These are phyloP conservation scores for Podospora pseudoanserina DNA, from an alignment of 495 filamentous ascomycete genomes.

Conservation along the genomic window DNA sequence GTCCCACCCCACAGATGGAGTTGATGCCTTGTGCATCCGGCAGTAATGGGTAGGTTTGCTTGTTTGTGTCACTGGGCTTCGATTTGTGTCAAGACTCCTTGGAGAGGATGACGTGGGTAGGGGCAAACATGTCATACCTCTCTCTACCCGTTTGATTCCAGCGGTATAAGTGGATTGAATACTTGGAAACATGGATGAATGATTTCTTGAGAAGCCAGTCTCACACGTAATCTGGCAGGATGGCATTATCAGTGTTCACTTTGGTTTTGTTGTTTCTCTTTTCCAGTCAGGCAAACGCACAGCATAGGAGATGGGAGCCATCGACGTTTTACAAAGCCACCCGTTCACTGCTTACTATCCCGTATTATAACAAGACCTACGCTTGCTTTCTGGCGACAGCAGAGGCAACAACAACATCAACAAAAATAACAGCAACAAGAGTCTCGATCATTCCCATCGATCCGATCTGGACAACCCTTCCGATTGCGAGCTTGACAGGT, in stretches of 20 bases:
- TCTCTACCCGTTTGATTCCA: background rate
- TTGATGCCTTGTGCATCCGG: background rate
- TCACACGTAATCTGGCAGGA: background rate
- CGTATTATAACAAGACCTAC: background rate
- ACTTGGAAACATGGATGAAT: background rate
- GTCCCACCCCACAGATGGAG: background rate
- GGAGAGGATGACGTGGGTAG: background rate
- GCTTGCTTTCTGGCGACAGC: background rate
- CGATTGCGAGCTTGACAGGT: constrained; percentile 14
- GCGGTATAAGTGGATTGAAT: background rate
- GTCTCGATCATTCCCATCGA: background rate
- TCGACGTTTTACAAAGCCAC: background rate
- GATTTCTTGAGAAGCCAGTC: background rate
- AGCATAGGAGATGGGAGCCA: background rate
- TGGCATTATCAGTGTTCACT: background rate
- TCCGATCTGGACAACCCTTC: constrained; percentile 18
- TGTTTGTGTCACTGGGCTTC: background rate
- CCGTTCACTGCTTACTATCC: background rate
- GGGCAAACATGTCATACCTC: background rate
- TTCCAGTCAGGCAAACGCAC: background rate
- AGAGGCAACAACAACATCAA: background rate
- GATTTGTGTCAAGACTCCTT: too few species aligned
- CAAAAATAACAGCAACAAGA: background rate
- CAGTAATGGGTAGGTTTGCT: background rate
- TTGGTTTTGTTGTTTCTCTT: background rate